Evolutionary conservation across 2,329 filamentous ascomycete genomes (phyloP).

Genomic region (Penicillium polonicum): DNA sequence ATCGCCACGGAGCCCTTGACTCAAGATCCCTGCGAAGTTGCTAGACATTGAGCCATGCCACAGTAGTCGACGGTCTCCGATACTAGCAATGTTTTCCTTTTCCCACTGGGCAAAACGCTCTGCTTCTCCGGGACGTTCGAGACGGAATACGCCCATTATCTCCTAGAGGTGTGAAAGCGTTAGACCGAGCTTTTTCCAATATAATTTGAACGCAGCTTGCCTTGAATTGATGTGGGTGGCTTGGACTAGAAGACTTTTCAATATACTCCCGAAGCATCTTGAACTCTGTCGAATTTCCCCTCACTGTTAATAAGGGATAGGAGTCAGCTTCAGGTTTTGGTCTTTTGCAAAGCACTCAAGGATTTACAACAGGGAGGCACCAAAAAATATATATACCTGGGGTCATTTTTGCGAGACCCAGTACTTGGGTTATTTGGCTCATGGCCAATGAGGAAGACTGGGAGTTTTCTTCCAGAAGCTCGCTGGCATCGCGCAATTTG

Average conservation of each 20-base stretch:
- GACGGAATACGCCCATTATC: constrained; percentile 11
- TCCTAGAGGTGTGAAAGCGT: background rate
- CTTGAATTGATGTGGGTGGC: background rate
- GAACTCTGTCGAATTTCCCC: background rate
- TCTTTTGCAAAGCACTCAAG: background rate
- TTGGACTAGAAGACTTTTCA: background rate
- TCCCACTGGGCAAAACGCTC: constrained; percentile 10
- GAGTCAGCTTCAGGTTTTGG: background rate
- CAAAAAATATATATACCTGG: background rate
- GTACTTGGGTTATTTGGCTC: background rate
- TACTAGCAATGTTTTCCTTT: background rate
- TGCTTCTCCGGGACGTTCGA: constrained; percentile 14
- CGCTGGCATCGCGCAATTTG: background rate
- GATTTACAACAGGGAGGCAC: background rate
- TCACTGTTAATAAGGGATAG: background rate
- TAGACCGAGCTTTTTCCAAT: background rate
- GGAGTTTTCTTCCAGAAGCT: background rate
- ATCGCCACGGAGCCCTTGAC: constrained; percentile 12
- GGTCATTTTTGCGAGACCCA: constrained; percentile 5
- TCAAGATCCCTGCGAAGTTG: constrained; percentile 19
- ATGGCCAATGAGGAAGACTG: background rate
- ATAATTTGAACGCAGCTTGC: background rate
- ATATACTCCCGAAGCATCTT: constrained; percentile 6
- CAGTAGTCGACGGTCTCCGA: constrained; percentile 12
- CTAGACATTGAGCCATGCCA: constrained; percentile 15